Evolutionary conservation across 129 eudicot genomes (phyloP), one percentile per base, ranked within the genome.

Genomic region (Sambucus nigra): DNA sequence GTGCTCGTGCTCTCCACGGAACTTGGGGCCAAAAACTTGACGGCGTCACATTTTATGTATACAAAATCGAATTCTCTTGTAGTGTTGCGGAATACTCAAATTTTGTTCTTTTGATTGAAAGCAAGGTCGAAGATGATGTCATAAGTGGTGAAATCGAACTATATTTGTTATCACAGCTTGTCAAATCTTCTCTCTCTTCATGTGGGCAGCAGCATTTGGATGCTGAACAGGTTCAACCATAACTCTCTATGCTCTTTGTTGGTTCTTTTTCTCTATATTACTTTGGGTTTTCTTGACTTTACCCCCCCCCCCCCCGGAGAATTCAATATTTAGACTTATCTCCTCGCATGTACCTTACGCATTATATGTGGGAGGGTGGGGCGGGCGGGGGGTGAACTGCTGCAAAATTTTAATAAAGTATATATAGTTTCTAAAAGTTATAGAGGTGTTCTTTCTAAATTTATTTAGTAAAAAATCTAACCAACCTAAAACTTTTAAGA

Each of bases 81-180:
- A 79, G 70, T 56, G 33, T 51, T 39, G 62, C 55, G 13, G 74
- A 62, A 6, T 86, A 64, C 68, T 72, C 94, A 23, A 73, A 80
- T 55, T 92, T 86, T 55, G 67, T 77, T 57, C 87, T 92, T 71
- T 41, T 92, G 55, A 46, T 72, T 17, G 85, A 78, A 70, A 72
- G 81, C 24, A 73, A 77, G 75, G 84, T 92, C 28, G 94, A 76
- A 53, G 78, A 76, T 53, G 99, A 92, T 46, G 94, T 92, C 35
- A 91, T 79, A 31, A 75, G 76, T 65, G 24, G 74, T 21, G 81
- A 92, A 57, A 63, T 86, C 69, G 91, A 86, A 25, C 61, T 92
- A 0, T 80, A 71, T 64, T 61, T 92, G 63, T 63, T 79, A 5
- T 67, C 80, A 2, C 80, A 80, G 71, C 61, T 57, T 66, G 91